Base-by-base conservation (phyloP, 2,329 filamentous ascomycete genomes). In the Ceratocystis destructans region DNA sequence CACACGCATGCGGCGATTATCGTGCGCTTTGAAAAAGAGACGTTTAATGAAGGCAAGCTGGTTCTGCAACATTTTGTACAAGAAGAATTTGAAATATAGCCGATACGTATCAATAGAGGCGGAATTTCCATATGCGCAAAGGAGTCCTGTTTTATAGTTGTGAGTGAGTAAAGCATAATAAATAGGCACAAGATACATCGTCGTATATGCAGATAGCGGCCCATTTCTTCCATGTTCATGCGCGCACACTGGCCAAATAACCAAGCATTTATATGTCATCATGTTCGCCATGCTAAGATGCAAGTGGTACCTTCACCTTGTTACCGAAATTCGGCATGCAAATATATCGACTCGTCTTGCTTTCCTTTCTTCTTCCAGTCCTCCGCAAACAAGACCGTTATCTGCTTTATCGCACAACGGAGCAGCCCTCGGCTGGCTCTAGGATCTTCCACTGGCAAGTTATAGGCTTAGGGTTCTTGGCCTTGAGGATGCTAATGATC, bases 1-100 rank as follows among this genome's bases (percentile, higher is more conserved):
- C 90, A 96, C 73, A 89, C 84, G 68, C 93, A 97, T 75, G 93
- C 92, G 0, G 92, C 92, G 2, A 96, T 97, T 61, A 89, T 97
- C 69, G 86, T 95, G 45, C 83, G 93, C 46, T 83, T 79, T 67
- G 83, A 87, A 48, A 86, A 84, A 73, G 77, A 81, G 64, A 77
- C 75, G 0, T 95, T 91, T 71, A 79, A 82, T 1, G 92, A 97
- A 75, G 93, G 93, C 0, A 83, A 82, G 72, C 74, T 89, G 12
- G 89, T 96, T 44, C 78, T 94, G 66, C 82, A 80, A 71, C 93
- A 97, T 76, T 97, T 89, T 88, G 77, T 91, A 1, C 80, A 86
- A 64, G 81, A 87, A 61, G 87, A 87, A 72, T 96, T 97, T 64
- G 33, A 53, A 33, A 64, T 61, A 65, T 65, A 64, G 33, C 20